Percentiles rank a stretch among this genome's conserved stretches.
Conservation (phyloP, 2,329 filamentous ascomycete species). For the Westerdykella sp. region DNA sequence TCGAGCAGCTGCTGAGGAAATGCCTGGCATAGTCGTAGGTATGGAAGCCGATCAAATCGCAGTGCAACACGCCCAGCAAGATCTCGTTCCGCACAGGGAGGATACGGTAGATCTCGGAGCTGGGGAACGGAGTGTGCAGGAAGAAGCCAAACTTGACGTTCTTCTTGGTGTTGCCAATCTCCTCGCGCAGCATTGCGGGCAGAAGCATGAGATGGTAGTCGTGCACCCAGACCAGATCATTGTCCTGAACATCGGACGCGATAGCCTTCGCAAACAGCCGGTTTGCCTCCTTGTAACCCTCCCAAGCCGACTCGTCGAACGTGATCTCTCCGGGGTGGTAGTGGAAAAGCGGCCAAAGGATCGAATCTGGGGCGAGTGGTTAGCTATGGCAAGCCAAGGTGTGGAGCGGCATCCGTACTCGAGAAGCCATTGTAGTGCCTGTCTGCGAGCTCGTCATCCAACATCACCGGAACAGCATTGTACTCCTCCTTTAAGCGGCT, state of each 20-base stretch:
- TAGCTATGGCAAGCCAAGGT: conserved; percentile 1
- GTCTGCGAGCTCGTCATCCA: conserved; percentile 89
- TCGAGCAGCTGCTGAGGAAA: conserved; percentile 93
- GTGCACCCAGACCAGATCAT: conserved; percentile 95
- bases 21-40: conserved; percentile 99
- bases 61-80: conserved; percentile 79
- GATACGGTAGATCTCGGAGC: conserved; percentile 94
- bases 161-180: conserved; percentile 72
- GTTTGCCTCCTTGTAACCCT: conserved; percentile 89
- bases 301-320: conserved; percentile 92
- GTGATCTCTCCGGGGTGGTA: conserved; percentile 98
- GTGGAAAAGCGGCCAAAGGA: conserved; percentile 97
- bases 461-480: conserved; percentile 83
- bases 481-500: conserved; percentile 79
- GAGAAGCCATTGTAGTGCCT: conserved; percentile 97
- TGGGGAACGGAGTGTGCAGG: conserved; percentile 93
- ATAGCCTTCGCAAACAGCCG: conserved; percentile 84
- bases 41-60: conserved; percentile 95
- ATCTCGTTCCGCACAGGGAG: conserved; percentile 87
- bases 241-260: conserved; percentile 80
- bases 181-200: conserved; percentile 88
- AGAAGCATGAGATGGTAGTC: conserved; percentile 98
- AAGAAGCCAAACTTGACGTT: conserved; percentile 99
- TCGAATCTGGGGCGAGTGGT: conserved; percentile 60
- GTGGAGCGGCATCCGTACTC: conserved; percentile 52